Conservation (phyloP, 1,284 basidiomycete species). For the Neolentinus lepideus region DNA sequence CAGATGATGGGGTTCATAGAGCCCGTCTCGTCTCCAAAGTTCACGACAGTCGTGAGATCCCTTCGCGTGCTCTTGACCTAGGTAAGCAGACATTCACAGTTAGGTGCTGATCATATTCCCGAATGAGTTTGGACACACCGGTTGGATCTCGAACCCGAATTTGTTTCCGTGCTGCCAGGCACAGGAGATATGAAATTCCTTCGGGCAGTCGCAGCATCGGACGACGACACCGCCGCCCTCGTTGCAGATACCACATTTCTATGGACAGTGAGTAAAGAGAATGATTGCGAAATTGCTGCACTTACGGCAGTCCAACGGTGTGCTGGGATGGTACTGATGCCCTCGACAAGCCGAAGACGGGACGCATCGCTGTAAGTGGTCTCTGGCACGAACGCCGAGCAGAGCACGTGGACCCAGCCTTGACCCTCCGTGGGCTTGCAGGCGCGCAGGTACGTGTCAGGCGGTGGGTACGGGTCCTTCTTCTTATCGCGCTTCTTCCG, state of each 20-base stretch:
- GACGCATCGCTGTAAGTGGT: constrained; percentile 71
- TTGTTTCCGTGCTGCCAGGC: constrained; percentile 79
- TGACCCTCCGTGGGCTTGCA: constrained; percentile 93
- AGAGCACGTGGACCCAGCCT: constrained; percentile 89
- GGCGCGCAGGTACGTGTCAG: constrained; percentile 72
- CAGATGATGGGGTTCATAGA: constrained; percentile 77
- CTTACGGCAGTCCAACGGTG: constrained; percentile 60
- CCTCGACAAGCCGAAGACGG: constrained; percentile 76
- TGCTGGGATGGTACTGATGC: constrained; percentile 69
- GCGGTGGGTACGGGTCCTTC: constrained; percentile 33
- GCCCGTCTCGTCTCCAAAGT: constrained; percentile 85
- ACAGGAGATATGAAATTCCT: constrained; percentile 84
- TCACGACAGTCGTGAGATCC: constrained; percentile 56
- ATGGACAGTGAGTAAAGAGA: constrained; percentile 3
- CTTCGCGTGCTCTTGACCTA: constrained; percentile 72
- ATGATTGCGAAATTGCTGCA: constrained; percentile 8
- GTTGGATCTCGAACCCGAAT: constrained; percentile 88
- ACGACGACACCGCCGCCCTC: constrained; percentile 73
- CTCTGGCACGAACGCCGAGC: constrained; percentile 85
- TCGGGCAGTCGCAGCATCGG: constrained; percentile 76
- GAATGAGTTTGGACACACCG: constrained; percentile 39
- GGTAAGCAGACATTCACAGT: constrained; percentile 5
- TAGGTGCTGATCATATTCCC: constrained; percentile 5
- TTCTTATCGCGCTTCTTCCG: constrained; percentile 40
- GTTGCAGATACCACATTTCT: constrained; percentile 63